Conservation (phyloP, 1,139 yeast species). For the Sugiyamaella paludigena region DNA sequence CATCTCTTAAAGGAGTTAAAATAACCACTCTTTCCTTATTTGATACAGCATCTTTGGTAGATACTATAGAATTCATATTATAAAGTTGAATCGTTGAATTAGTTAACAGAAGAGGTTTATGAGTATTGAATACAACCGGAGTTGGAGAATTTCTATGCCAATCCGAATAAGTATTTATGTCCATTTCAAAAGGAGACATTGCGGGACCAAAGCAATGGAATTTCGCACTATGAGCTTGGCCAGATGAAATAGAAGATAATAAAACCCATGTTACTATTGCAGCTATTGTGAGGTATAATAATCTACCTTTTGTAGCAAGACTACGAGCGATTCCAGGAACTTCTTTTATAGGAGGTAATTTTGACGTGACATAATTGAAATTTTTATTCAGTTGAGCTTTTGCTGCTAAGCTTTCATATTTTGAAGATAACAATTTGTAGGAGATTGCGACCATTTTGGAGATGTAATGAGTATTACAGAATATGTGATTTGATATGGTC, state of each 20-base stretch:
- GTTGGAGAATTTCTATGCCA: slow-evolving; percentile 32
- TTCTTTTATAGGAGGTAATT: slow-evolving; percentile 5
- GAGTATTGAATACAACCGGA: slow-evolving; percentile 31
- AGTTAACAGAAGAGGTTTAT: slow-evolving; percentile 19
- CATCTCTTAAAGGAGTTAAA: slow-evolving; percentile 77
- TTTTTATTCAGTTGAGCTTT: slow-evolving; percentile 4
- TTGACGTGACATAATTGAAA: background rate
- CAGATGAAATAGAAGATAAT: slow-evolving; percentile 19
- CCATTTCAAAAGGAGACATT: slow-evolving; percentile 31
- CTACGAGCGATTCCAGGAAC: slow-evolving; percentile 11
- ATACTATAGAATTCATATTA: slow-evolving; percentile 46
- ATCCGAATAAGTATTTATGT: slow-evolving; percentile 28
- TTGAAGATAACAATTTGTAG: slow-evolving; percentile 1
- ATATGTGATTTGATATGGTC: too few species aligned
- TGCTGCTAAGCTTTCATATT: slow-evolving; percentile 7
- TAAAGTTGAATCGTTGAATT: slow-evolving; percentile 40
- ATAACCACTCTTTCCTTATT: slow-evolving; percentile 66
- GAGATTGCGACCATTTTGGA: slow-evolving; percentile 1
- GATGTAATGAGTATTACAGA: too few species aligned
- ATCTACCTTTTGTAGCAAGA: slow-evolving; percentile 16
- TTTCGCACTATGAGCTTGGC: slow-evolving; percentile 17
- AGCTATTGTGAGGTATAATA: slow-evolving; percentile 15
- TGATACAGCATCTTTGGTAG: slow-evolving; percentile 49
- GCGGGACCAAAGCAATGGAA: slow-evolving; percentile 33
- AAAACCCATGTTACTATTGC: slow-evolving; percentile 18